Evolutionary conservation across 148 eudicot genomes (phyloP), one percentile per base, ranked within the genome.

Genomic region (Vaccinium myrtillus): DNA sequence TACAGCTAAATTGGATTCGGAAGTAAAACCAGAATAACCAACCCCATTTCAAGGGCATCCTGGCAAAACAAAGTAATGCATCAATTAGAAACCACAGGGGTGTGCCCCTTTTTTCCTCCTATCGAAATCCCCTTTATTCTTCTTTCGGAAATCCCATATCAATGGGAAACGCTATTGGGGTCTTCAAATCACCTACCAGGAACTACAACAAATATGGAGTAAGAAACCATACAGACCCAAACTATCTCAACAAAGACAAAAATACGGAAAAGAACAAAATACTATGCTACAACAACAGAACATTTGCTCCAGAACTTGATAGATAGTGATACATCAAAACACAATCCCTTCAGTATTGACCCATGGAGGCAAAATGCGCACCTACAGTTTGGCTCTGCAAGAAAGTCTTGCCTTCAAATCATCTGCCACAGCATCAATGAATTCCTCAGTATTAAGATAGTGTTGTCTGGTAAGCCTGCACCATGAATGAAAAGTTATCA

Each of bases 401-500:
- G 30, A 78, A 84, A 95, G 91, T 88, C 86, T 93, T 84, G 98
- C 90, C 91, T 86, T 93, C 82, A 95, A 94, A 81, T 95, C 94
- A 50, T 85, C 88, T 2, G 98, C 96, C 39, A 95, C 98, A 43
- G 96, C 96, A 78, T 94, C 94, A 23, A 95, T 90, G 92, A 95
- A 95, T 87, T 95, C 98, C 78, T 93, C 96, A 0, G 98, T 95
- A 90, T 92, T 95, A 87, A 95, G 85, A 87, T 95, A 95, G 7
- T 88, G 83, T 61, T 87, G 86, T 84, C 98, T 92, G 27, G 83
- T 70, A 85, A 94, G 58, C 92, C 98, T 95, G 77, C 51, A 63
- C 7, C 56, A 25, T 73, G 32, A 12, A 75, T 32, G 50, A 77
- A 81, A 77, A 2, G 15, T 23, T 46, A 63, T n/a, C 27, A 63